Conservation (phyloP, 2,329 filamentous ascomycete genomes). For the Monosporascus sp. region DNA sequence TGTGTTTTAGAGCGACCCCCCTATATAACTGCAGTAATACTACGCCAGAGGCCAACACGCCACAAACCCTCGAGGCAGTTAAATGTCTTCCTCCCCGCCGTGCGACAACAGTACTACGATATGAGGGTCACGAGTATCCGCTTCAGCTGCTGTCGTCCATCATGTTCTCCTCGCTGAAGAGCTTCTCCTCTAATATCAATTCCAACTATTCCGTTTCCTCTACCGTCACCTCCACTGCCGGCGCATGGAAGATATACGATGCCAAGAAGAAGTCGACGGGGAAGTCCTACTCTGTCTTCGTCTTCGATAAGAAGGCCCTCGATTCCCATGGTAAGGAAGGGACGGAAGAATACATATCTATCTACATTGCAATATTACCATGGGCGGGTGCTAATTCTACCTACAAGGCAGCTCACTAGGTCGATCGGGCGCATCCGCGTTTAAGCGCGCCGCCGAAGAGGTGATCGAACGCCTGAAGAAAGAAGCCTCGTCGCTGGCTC, state of each 20-base stretch:
- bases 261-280: conserved; percentile 94
- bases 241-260: conserved; percentile 96
- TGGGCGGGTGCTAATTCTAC: not conserved
- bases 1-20: too few species aligned
- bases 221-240: conserved; percentile 71
- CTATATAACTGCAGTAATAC: not conserved
- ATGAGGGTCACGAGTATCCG: conserved; percentile 19
- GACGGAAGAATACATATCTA: not conserved
- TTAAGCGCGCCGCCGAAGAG: conserved; percentile 82
- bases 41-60: too few species aligned
- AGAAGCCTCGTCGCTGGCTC: conserved; percentile 83
- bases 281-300: conserved; percentile 83
- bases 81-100: conserved; percentile 10
- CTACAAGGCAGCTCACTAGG: conserved; percentile 48
- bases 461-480: conserved; percentile 87
- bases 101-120: conserved; percentile 13
- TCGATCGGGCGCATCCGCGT: conserved; percentile 57
- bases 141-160: conserved; percentile 25
- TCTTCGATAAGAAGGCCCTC: conserved; percentile 86
- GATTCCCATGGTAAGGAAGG: conserved; percentile 51
- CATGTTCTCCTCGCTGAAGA: conserved; percentile 95
- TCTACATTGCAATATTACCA: not conserved
- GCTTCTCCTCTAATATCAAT: conserved; percentile 86
- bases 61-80: conserved; percentile 4
- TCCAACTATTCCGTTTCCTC: conserved; percentile 83